Percentiles rank a stretch among this genome's conserved stretches.
phyloP scores from a whole-genome alignment of 176 grass and related monocot species.

The Panicum miliaceum region DNA sequence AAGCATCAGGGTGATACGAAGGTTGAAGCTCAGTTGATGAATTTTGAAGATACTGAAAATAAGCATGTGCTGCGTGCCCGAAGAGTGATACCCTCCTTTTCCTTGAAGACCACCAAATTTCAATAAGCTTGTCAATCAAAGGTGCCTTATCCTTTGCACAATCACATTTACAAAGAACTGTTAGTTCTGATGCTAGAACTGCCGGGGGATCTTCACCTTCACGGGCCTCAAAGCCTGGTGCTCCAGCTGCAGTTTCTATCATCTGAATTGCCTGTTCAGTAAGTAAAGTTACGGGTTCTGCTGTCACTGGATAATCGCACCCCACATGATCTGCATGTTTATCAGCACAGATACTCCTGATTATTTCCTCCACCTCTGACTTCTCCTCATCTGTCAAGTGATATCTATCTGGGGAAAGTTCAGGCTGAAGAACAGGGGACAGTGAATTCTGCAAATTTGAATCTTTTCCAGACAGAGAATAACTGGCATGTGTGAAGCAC shows the following conservation, averaged over 20 bases:
- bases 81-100: constrained; percentile 82
- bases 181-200: constrained; percentile 72
- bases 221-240: constrained; percentile 72
- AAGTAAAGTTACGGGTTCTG: constrained; percentile 51
- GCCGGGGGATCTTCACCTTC: constrained; percentile 65
- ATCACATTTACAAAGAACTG: constrained; percentile 59
- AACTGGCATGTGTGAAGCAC: constrained; percentile 80
- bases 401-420: constrained; percentile 72
- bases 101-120: constrained; percentile 83
- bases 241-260: constrained; percentile 70
- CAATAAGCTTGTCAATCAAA: constrained; percentile 68
- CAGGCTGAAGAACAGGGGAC: constrained; percentile 68
- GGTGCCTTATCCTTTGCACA: constrained; percentile 48
- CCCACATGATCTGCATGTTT: constrained; percentile 40
- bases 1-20: constrained; percentile 49
- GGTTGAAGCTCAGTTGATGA: constrained; percentile 70
- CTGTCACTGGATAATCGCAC: constrained; percentile 27
- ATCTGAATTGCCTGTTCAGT: constrained; percentile 61
- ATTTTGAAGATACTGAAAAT: constrained; percentile 86
- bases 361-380: constrained; percentile 60
- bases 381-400: constrained; percentile 74
- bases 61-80: constrained; percentile 83
- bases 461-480: constrained; percentile 55
- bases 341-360: constrained; percentile 66
- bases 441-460: constrained; percentile 57